Conservation (phyloP, 257 asterid species). For the Verbascum thapsus region DNA sequence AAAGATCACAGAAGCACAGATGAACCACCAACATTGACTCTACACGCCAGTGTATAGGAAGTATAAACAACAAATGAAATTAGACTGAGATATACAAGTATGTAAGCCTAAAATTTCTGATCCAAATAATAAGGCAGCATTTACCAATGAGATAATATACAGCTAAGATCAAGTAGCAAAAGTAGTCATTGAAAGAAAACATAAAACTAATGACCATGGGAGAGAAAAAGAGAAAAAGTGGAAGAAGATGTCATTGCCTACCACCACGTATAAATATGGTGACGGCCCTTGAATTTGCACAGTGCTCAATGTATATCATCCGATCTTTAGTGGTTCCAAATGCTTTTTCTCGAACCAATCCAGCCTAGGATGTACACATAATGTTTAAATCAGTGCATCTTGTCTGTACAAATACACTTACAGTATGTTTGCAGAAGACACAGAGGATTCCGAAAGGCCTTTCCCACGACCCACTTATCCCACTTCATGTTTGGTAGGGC, state of each 20-base stretch:
- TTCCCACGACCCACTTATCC: too few species aligned
- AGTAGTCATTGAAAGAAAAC: conserved; percentile 1
- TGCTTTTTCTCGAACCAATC: conserved; percentile 72
- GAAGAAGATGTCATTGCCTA: conserved; percentile 34
- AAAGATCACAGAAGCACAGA: neutral
- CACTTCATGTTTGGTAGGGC: too few species aligned
- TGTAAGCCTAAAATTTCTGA: neutral
- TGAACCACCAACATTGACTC: conserved; percentile 4
- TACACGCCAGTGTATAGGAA: neutral
- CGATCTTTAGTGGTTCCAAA: conserved; percentile 84
- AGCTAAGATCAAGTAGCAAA: conserved; percentile 9
- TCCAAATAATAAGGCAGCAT: neutral
- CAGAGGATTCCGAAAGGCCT: too few species aligned
- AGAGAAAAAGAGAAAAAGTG: neutral
- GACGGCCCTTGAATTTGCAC: conserved; percentile 87
- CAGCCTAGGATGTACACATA: conserved; percentile 49
- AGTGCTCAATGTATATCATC: conserved; percentile 80
- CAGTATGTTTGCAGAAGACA: too few species aligned
- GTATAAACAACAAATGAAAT: neutral
- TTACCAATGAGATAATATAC: neutral
- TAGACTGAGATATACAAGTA: conserved; percentile 1
- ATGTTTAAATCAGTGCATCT: conserved; percentile 5
- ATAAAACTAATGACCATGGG: neutral
- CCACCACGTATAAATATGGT: conserved; percentile 85
- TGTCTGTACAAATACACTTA: neutral